Conservation (phyloP, 2,329 filamentous ascomycete species). For the Talaromyces verruculosus region DNA sequence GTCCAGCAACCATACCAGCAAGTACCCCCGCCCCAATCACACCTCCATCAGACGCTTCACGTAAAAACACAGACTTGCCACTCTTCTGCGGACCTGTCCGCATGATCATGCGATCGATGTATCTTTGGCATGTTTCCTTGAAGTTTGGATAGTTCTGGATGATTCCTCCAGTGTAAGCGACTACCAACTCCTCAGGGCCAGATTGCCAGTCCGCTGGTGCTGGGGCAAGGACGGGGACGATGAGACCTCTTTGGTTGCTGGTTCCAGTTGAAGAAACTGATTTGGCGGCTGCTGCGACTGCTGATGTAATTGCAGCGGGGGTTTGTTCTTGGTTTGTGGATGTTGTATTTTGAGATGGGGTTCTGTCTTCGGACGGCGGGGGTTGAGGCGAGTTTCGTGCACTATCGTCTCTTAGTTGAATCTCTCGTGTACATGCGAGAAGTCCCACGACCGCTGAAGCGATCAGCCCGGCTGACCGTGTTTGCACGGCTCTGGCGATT, state of each 20-base stretch:
- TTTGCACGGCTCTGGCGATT: constrained; percentile 69
- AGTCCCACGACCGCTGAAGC: constrained; percentile 72
- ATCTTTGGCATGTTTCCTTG: constrained; percentile 66
- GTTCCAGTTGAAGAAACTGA: constrained; percentile 6
- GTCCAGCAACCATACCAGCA: constrained; percentile 47
- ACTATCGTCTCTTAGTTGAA: constrained; percentile 49
- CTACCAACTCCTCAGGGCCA: constrained; percentile 62
- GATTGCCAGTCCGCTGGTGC: constrained; percentile 43
- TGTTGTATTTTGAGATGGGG: constrained; percentile 10
- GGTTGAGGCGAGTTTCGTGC: constrained; percentile 38
- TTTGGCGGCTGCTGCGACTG: constrained; percentile 6
- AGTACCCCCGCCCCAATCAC: constrained; percentile 58
- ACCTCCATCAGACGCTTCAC: constrained; percentile 55
- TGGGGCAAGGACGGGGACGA: constrained; percentile 39
- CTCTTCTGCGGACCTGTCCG: constrained; percentile 47
- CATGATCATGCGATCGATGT: constrained; percentile 60
- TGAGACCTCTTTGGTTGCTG: constrained; percentile 27
- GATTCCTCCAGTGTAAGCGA: constrained; percentile 77
- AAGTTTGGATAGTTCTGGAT: constrained; percentile 79
- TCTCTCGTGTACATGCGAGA: constrained; percentile 66
- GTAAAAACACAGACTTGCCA: constrained; percentile 52
- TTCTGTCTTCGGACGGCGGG: constrained; percentile 30
- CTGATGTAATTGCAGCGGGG: neutral
- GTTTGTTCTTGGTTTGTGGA: constrained; percentile 23
- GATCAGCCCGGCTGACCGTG: constrained; percentile 70